Evolutionary conservation across 495 filamentous ascomycete genomes (phyloP).

Genomic region (Penicillium bialowiezense): DNA sequence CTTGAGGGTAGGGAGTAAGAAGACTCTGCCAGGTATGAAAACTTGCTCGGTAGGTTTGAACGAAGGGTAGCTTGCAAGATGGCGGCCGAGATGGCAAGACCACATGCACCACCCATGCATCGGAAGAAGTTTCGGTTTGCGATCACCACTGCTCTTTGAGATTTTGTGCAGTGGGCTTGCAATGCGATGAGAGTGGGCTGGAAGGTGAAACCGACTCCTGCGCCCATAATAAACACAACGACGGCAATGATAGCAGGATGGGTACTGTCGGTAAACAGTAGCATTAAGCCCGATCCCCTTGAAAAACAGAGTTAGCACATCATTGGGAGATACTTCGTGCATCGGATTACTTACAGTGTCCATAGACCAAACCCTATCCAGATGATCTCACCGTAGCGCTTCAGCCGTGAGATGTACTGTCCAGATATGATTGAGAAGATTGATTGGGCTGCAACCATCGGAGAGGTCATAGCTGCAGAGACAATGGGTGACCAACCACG

Average conservation of each 20-base stretch:
- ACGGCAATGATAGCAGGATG: constrained; percentile 49
- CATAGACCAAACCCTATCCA: constrained; percentile 53
- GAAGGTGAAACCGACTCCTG: constrained; percentile 57
- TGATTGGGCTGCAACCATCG: constrained; percentile 53
- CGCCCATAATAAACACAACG: constrained; percentile 51
- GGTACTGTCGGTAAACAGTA: constrained; percentile 47
- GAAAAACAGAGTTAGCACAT: not conserved
- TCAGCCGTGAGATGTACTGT: constrained; percentile 53
- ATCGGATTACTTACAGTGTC: constrained; percentile 40
- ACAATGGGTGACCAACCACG: constrained; percentile 48
- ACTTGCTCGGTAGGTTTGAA: constrained; percentile 40
- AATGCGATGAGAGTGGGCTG: constrained; percentile 62
- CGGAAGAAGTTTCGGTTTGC: constrained; percentile 63
- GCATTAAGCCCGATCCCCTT: constrained; percentile 51
- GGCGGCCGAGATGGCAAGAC: constrained; percentile 58
- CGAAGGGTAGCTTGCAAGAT: constrained; percentile 51
- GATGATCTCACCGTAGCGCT: constrained; percentile 57
- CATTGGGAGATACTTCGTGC: not conserved
- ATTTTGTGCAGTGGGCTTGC: constrained; percentile 57
- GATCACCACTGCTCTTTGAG: constrained; percentile 60
- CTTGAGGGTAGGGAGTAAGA: constrained; percentile 40
- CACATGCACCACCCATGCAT: constrained; percentile 56
- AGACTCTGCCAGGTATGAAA: constrained; percentile 38
- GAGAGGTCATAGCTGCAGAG: constrained; percentile 48
- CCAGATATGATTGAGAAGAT: constrained; percentile 51